Percentiles rank a stretch among this genome's conserved stretches.
phyloP scores from a whole-genome alignment of 2,329 filamentous ascomycete genomes.

The Apiospora koreana region DNA sequence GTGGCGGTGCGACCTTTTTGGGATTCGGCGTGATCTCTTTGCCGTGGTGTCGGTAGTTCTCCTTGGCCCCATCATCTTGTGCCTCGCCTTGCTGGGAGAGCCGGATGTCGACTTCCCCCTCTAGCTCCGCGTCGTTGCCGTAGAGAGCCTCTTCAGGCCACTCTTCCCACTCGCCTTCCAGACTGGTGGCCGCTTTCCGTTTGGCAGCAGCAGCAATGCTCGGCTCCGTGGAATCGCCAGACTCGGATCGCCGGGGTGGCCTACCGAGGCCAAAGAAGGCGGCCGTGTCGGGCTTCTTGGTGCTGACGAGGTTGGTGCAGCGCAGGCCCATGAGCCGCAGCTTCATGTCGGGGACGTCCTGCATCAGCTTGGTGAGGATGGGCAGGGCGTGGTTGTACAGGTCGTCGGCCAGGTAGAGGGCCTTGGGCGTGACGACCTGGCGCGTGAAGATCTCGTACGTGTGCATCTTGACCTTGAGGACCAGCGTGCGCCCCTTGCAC shows the following conservation, averaged over 20 bases:
- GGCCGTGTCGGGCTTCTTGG: constrained; percentile 75
- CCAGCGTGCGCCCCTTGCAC: constrained; percentile 87
- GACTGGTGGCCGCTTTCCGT: constrained; percentile 34
- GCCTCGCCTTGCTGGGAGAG: constrained; percentile 36
- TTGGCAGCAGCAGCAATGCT: constrained; percentile 29
- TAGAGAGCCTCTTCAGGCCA: constrained; percentile 67
- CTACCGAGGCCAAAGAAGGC: constrained; percentile 73
- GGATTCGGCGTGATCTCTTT: constrained; percentile 54
- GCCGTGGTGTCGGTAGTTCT: constrained; percentile 41
- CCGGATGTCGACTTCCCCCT: constrained; percentile 37
- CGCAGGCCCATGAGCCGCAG: constrained; percentile 85
- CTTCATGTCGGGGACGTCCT: constrained; percentile 77
- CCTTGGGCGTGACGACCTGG: constrained; percentile 73
- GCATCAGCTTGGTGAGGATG: constrained; percentile 81
- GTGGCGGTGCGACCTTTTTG: constrained; percentile 29
- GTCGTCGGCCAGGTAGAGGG: constrained; percentile 74
- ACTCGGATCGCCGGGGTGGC: constrained; percentile 28
- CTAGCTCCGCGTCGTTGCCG: constrained; percentile 17
- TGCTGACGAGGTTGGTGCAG: constrained; percentile 84
- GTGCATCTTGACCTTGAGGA: constrained; percentile 90
- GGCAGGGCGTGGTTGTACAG: constrained; percentile 80
- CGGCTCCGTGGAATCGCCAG: constrained; percentile 17
- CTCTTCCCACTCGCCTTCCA: constrained; percentile 61
- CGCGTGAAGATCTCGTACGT: constrained; percentile 90
- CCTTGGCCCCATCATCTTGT: constrained; percentile 37